Evolutionary conservation across 306 rosid species (phyloP).

Genomic region (Cucumis cinereus): DNA sequence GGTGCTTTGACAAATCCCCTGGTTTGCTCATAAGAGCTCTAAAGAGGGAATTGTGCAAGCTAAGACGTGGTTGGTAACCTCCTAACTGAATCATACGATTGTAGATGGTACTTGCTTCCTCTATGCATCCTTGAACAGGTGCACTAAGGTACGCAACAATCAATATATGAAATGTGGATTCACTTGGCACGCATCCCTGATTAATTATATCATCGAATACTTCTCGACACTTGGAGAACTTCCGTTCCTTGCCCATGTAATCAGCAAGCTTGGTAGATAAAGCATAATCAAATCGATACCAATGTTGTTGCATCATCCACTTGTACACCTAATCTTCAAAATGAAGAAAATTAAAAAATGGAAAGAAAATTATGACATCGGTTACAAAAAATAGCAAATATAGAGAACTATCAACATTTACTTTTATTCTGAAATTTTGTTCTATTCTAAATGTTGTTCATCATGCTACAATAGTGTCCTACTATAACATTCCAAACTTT

Average conservation of each 20-base stretch:
- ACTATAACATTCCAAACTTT: neutral
- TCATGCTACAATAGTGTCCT: neutral
- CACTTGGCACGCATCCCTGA: constrained; percentile 87
- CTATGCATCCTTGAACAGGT: constrained; percentile 65
- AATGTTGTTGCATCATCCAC: constrained; percentile 84
- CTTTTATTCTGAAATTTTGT: neutral
- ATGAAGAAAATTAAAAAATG: neutral
- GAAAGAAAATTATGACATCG: neutral
- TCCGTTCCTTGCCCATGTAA: constrained; percentile 82
- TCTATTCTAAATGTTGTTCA: neutral
- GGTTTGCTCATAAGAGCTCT: constrained; percentile 58
- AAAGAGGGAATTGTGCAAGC: constrained; percentile 79
- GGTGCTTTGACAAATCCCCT: constrained; percentile 46
- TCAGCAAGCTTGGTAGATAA: constrained; percentile 84
- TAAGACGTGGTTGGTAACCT: constrained; percentile 77
- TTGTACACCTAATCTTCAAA: constrained; percentile 54
- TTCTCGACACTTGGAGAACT: constrained; percentile 84
- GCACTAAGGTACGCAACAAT: constrained; percentile 83
- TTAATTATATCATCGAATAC: constrained; percentile 73
- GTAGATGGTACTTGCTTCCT: constrained; percentile 74
- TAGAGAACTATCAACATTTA: neutral
- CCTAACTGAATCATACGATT: constrained; percentile 93
- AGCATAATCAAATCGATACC: constrained; percentile 78
- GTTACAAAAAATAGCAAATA: neutral
- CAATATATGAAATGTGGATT: constrained; percentile 84